A percentile compares a stretch with the other conserved stretches of the same genome.
Conservation (phyloP, 352 stramenopile genomes). For the Globisporangium yorkense region DNA sequence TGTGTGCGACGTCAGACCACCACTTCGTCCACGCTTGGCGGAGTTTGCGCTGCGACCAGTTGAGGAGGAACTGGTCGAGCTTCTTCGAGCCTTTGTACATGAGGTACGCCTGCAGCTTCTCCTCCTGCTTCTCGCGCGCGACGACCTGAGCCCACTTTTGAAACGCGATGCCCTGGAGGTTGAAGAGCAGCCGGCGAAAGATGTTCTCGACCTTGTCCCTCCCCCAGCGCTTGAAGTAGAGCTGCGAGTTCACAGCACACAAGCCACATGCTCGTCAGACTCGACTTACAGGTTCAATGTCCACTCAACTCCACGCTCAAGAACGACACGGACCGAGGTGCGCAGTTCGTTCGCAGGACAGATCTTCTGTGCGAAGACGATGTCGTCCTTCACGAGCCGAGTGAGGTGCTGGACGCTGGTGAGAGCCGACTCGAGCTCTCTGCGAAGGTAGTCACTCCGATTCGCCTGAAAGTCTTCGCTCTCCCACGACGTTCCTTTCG, state of each 20-base stretch:
- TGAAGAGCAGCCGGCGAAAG: conserved; percentile 62
- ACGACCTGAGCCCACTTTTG: conserved; percentile 47
- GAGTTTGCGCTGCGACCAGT: conserved; percentile 66
- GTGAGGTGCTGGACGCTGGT: conserved; percentile 63
- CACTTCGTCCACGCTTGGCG: conserved; percentile 65
- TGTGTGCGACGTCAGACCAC: conserved; percentile 44
- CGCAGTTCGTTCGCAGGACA: conserved; percentile 54
- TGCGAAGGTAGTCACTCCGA: conserved; percentile 26
- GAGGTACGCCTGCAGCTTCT: conserved; percentile 65
- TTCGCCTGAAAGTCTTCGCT: conserved; percentile 3
- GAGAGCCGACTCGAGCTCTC: conserved; percentile 52
- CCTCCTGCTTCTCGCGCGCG: conserved; percentile 58
- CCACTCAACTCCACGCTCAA: not conserved
- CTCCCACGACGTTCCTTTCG: not conserved
- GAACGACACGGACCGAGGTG: conserved; percentile 26
- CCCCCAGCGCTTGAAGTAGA: conserved; percentile 80
- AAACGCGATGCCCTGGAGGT: conserved; percentile 59
- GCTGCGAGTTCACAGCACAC: conserved; percentile 13
- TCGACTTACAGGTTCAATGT: not conserved
- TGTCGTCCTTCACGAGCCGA: conserved; percentile 65
- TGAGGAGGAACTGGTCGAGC: conserved; percentile 59
- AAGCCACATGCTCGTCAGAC: not conserved
- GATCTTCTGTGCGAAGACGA: conserved; percentile 62
- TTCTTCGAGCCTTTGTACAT: conserved; percentile 79
- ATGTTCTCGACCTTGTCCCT: conserved; percentile 73